A percentile compares a stretch with the other conserved stretches of the same genome.
Conservation (phyloP, 495 filamentous ascomycete genomes). For the Sphaerosporella brunnea region DNA sequence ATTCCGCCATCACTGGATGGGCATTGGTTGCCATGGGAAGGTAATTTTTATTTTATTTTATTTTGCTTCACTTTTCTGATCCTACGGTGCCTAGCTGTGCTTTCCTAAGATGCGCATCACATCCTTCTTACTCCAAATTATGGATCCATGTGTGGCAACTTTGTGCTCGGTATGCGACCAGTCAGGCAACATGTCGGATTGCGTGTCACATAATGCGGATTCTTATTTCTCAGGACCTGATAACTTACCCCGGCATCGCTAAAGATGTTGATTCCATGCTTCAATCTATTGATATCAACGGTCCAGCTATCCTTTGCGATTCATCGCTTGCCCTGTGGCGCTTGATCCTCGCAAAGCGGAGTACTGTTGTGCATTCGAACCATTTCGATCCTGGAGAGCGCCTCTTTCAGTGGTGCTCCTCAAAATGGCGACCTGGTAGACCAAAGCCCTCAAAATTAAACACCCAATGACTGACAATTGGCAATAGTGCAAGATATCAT, state of each 20-base stretch:
- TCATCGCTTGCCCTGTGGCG: conserved; percentile 59
- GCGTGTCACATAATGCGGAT: conserved; percentile 59
- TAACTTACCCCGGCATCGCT: conserved; percentile 44
- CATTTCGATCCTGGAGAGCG: conserved; percentile 46
- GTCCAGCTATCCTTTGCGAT: conserved; percentile 63
- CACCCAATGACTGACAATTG: not conserved
- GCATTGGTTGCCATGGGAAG: conserved; percentile 32
- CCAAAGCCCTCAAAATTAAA: conserved; percentile 3
- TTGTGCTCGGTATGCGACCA: conserved; percentile 49
- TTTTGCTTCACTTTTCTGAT: not conserved
- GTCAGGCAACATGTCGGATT: conserved; percentile 52
- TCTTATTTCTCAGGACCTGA: conserved; percentile 43
- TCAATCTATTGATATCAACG: conserved; percentile 56
- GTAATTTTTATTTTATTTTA: no score
- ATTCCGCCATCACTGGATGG: conserved; percentile 39
- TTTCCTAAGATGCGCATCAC: conserved; percentile 28
- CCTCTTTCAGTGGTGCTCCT: conserved; percentile 61
- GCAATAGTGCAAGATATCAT: not conserved
- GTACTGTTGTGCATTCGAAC: conserved; percentile 44
- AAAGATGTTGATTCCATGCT: conserved; percentile 52
- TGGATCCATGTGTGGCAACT: conserved; percentile 69
- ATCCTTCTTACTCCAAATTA: conserved; percentile 11
- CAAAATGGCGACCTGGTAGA: conserved; percentile 60
- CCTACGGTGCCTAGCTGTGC: conserved; percentile 31
- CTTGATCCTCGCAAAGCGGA: conserved; percentile 40